Evolutionary conservation across 108 stramenopile genomes (phyloP), one percentile per base, ranked within the genome.

Genomic region (Fragilariopsis cylindrus): DNA sequence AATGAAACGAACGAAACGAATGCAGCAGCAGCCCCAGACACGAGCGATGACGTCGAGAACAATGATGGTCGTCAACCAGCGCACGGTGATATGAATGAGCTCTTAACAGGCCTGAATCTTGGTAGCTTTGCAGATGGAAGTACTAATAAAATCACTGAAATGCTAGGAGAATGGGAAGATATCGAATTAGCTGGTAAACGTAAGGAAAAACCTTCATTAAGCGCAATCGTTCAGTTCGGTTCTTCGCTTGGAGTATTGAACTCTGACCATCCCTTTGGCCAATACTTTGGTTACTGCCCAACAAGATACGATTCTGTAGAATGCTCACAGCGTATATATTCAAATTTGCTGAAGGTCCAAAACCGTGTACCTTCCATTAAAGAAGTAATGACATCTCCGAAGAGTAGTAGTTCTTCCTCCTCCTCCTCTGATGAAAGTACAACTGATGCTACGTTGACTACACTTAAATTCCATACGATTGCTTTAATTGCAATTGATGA

Each of bases 381-480:
- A 30, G 30, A 30, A 30, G 30, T 30, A 30, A 30, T 30, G 30
- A 30, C 30, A 30, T 30, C 30, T 30, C 30, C 30, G 30, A 30
- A 30, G 30, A 30, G 30, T 30, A 30, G 30, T 30, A 30, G 2
- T 30, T 30, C 30, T 30, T 30, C 30, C 30, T 30, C 30, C 30
- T 30, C 30, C 30, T 30, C 30, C 30, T 30, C 30, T 30, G 30
- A 30, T 30, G 30, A 30, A 30, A 30, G 30, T 30, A 30, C 30
- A 30, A 30, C 30, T 30, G 30, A 30, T 30, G 30, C 30, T 30
- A 0, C 52, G n/a, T 12, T 53, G 52, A 53, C 62, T 13, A 53
- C 63, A 9, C 75, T 93, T 5, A 80, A 84, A 6, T 90, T 93
- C 63, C 81, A 87, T 40, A 83, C 81, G 7, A 49, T 93, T 9